Conservation (phyloP, 2,329 filamentous ascomycete genomes). For the Gyromitra esculenta region DNA sequence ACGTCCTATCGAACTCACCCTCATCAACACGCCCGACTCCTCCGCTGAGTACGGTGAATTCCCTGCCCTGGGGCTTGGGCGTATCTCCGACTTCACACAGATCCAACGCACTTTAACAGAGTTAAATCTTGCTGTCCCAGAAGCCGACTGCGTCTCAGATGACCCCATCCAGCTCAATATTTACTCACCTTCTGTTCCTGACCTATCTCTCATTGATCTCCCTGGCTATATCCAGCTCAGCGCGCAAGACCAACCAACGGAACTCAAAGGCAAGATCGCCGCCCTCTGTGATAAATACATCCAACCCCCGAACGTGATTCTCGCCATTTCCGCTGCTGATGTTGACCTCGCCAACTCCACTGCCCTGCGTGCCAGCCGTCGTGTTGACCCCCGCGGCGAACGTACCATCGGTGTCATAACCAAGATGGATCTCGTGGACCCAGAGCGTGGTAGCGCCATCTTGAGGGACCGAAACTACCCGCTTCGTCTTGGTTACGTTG, state of each 20-base stretch:
- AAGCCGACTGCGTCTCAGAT: constrained; percentile 90
- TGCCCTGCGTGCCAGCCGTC: constrained; percentile 84
- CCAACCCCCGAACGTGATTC: constrained; percentile 91
- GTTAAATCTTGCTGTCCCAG: constrained; percentile 90
- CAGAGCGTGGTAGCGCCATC: constrained; percentile 78
- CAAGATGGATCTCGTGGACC: constrained; percentile 97
- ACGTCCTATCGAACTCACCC: constrained; percentile 91
- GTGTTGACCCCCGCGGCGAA: constrained; percentile 93
- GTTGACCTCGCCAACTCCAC: constrained; percentile 97
- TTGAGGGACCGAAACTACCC: constrained; percentile 92
- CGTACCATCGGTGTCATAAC: constrained; percentile 98
- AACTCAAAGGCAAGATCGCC: constrained; percentile 94
- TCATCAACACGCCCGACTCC: constrained; percentile 91
- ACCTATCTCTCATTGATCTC: constrained; percentile 93
- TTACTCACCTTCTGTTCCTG: constrained; percentile 93
- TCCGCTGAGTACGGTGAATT: constrained; percentile 95
- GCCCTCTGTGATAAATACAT: constrained; percentile 99
- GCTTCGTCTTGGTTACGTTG: constrained; percentile 92
- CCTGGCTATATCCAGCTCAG: constrained; percentile 98
- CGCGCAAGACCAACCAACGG: constrained; percentile 85
- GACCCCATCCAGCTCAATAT: constrained; percentile 96
- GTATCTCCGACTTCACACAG: constrained; percentile 88
- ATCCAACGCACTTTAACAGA: constrained; percentile 95
- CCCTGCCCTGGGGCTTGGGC: constrained; percentile 86
- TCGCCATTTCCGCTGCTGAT: constrained; percentile 96